A percentile compares a stretch with the other conserved stretches of the same genome.
phyloP scores from a whole-genome alignment of 768 basidiomycete genomes.

The Lactifluus rugatus region DNA sequence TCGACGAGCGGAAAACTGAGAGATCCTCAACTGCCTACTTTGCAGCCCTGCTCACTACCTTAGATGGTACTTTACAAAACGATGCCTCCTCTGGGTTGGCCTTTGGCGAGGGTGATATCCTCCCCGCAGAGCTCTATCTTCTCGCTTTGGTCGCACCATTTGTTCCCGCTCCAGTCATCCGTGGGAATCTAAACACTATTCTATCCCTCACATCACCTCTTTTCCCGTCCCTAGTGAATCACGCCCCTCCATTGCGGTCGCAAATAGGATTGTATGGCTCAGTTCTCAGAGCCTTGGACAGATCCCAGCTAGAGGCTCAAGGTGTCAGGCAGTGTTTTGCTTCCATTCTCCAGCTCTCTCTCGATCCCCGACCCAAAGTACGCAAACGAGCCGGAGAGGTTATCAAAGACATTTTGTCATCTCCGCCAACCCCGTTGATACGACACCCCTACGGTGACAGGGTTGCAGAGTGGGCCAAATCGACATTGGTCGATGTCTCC shows the following conservation, averaged over 20 bases:
- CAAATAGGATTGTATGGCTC: constrained; percentile 69
- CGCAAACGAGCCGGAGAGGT: constrained; percentile 84
- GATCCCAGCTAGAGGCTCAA: constrained; percentile 55
- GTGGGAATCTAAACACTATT: constrained; percentile 60
- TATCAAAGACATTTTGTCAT: constrained; percentile 63
- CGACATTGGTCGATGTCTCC: constrained; percentile 54
- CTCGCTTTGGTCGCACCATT: constrained; percentile 68
- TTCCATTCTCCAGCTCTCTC: constrained; percentile 68
- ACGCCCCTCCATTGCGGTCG: constrained; percentile 79
- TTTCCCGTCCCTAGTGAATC: constrained; percentile 52
- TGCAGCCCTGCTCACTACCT: constrained; percentile 77
- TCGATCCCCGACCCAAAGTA: constrained; percentile 91
- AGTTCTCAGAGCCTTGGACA: constrained; percentile 61
- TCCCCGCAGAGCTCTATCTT: constrained; percentile 81
- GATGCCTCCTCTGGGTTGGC: constrained; percentile 30
- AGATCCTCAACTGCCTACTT: constrained; percentile 85
- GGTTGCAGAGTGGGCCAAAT: constrained; percentile 71
- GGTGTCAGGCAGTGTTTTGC: constrained; percentile 76
- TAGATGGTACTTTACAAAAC: constrained; percentile 68
- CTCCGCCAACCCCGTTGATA: constrained; percentile 66
- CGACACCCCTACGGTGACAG: constrained; percentile 80
- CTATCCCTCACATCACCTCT: constrained; percentile 69
- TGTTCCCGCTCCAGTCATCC: constrained; percentile 72
- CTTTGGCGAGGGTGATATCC: constrained; percentile 57
- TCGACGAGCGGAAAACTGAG: constrained; percentile 58